Percentiles rank a stretch among this genome's conserved stretches.
These are phyloP conservation scores for Plectosphaerella cucumerina DNA, from an alignment of 2,329 filamentous ascomycete species.

Conservation along the genomic window DNA sequence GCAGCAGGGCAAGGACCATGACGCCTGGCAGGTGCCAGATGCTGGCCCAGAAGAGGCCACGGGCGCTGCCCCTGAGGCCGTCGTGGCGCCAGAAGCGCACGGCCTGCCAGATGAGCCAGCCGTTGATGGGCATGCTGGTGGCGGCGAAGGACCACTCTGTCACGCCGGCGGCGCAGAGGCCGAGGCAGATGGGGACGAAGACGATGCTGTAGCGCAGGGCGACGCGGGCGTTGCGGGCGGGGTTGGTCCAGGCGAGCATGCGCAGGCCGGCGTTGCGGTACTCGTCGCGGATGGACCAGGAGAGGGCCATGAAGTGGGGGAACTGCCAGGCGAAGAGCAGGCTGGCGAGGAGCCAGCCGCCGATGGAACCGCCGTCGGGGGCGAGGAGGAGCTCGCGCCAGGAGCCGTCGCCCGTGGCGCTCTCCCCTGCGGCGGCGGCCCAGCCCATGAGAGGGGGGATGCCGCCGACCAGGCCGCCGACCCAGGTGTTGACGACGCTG, in stretches of 20 bases:
- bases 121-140: conserved; percentile 77
- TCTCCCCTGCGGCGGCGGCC: conserved; percentile 89
- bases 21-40: conserved; percentile 93
- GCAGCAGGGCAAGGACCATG: conserved; percentile 82
- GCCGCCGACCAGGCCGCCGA: conserved; percentile 85
- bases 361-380: conserved; percentile 55
- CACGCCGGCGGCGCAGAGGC: conserved; percentile 71
- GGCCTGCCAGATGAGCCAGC: conserved; percentile 79
- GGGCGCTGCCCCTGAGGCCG: conserved; percentile 74
- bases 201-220: conserved; percentile 80
- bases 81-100: conserved; percentile 75
- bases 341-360: conserved; percentile 84
- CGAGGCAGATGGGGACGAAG: conserved; percentile 83
- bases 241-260: conserved; percentile 85
- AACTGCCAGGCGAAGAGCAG: conserved; percentile 96
- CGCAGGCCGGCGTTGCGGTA: conserved; percentile 68
- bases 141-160: conserved; percentile 83
- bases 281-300: conserved; percentile 83
- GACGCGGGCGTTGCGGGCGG: conserved; percentile 78
- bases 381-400: conserved; percentile 76
- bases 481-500: conserved; percentile 87
- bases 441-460: conserved; percentile 98
- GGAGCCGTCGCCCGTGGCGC: conserved; percentile 68
- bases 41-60: conserved; percentile 92
- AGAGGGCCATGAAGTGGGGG: conserved; percentile 94